Evolutionary conservation across 106 monocot species (phyloP).

Genomic region (Apostasia shenzhenica): DNA sequence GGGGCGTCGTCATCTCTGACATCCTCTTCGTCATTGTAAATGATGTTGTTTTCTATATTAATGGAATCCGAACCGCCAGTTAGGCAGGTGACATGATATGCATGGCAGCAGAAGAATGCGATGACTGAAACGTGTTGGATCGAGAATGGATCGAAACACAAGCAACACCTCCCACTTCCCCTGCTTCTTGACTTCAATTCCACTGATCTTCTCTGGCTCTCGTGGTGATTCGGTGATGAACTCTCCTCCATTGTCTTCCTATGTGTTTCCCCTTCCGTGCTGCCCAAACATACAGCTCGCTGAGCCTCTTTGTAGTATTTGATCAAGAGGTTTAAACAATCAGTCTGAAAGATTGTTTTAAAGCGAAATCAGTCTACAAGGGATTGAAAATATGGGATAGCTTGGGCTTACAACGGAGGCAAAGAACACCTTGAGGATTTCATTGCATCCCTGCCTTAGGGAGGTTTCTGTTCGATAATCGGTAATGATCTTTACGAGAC

Average conservation of each 20-base stretch:
- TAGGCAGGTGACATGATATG: slow-evolving; percentile 75
- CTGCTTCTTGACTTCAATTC: slow-evolving; percentile 68
- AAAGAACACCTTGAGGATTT: slow-evolving; percentile 75
- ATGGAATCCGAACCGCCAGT: slow-evolving; percentile 48
- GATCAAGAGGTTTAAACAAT: slow-evolving; percentile 79
- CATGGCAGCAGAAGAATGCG: slow-evolving; percentile 92
- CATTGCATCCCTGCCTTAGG: slow-evolving; percentile 87
- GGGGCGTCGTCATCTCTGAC: slow-evolving; percentile 29
- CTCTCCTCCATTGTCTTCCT: slow-evolving; percentile 21
- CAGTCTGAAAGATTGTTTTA: slow-evolving; percentile 38
- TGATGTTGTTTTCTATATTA: slow-evolving; percentile 4
- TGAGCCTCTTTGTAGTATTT: slow-evolving; percentile 86
- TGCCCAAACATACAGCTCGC: slow-evolving; percentile 63
- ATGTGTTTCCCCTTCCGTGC: slow-evolving; percentile 42
- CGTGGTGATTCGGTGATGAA: slow-evolving; percentile 7
- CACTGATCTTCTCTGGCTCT: slow-evolving; percentile 13
- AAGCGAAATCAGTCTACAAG: not conserved
- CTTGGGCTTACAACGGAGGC: not conserved
- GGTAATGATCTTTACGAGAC: slow-evolving; percentile 92
- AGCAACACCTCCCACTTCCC: slow-evolving; percentile 78
- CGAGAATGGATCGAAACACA: slow-evolving; percentile 89
- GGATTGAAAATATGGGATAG: not conserved
- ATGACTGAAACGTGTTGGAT: slow-evolving; percentile 63
- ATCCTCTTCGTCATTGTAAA: slow-evolving; percentile 21
- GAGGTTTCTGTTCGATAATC: slow-evolving; percentile 98